These are phyloP conservation scores for Xylaria arbuscula DNA, from an alignment of 2,329 filamentous ascomycete species.

Conservation along the genomic window DNA sequence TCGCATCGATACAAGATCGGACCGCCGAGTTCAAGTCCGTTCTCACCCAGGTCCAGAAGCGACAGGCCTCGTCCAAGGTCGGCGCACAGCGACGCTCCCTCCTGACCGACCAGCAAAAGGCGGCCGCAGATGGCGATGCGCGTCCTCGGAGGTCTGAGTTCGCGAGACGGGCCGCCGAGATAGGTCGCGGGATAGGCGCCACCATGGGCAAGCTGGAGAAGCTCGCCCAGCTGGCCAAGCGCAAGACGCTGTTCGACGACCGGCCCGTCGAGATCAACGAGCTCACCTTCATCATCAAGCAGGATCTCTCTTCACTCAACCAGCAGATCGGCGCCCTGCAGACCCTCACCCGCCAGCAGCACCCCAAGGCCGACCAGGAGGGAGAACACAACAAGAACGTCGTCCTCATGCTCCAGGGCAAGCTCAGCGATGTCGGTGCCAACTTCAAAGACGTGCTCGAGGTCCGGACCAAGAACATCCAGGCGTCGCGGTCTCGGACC, in stretches of 20 bases:
- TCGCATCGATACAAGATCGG: conserved; percentile 91
- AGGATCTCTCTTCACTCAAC: conserved; percentile 86
- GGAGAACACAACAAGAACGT: conserved; percentile 99
- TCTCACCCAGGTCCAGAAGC: conserved; percentile 83
- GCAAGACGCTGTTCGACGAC: conserved; percentile 97
- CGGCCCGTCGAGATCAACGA: conserved; percentile 96
- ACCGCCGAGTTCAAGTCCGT: conserved; percentile 96
- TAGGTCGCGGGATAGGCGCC: conserved; percentile 88
- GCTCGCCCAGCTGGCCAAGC: conserved; percentile 91
- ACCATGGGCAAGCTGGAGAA: conserved; percentile 97
- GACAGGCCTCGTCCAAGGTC: conserved; percentile 79
- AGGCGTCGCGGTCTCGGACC: conserved; percentile 88
- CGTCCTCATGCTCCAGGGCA: conserved; percentile 88
- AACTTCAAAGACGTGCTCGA: conserved; percentile 99
- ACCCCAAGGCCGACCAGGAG: conserved; percentile 80
- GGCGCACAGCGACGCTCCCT: conserved; percentile 84
- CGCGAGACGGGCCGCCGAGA: conserved; percentile 88
- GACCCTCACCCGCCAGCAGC: conserved; percentile 78
- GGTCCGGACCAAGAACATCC: conserved; percentile 96
- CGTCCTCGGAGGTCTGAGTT: conserved; percentile 84
- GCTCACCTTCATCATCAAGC: conserved; percentile 97
- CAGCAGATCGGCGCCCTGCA: conserved; percentile 89
- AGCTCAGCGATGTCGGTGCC: conserved; percentile 89
- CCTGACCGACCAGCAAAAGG: conserved; percentile 78
- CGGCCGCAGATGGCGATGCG: conserved; percentile 65